Evolutionary conservation across 2,329 filamentous ascomycete genomes (phyloP), one percentile per base, ranked within the genome.

Genomic region (Ampelomyces quisqualis): DNA sequence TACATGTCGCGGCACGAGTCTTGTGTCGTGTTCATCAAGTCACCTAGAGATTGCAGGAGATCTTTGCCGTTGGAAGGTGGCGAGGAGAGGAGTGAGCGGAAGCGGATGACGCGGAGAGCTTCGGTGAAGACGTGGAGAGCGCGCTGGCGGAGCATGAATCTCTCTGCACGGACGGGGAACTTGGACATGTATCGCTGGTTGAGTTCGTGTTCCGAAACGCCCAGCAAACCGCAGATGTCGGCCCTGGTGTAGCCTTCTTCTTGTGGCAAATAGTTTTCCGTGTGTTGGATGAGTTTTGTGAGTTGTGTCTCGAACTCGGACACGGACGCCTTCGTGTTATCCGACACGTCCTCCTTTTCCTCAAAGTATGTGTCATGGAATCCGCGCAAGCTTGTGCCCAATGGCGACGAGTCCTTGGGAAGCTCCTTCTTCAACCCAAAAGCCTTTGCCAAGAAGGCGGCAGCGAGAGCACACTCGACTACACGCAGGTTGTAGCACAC

Each of bases 401-500:
- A 77, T 0, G 93, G 91, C 3, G 86, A 87, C 4, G 84, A 82
- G 67, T 98, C 93, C 40, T 78, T 71, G 13, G 88, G 84, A 1
- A 97, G 80, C 20, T 73, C 68, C 1, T 57, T 56, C 49, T 80
- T 82, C 23, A 85, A 61, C 2, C 73, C 73, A 46, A 82, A 75
- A 27, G 77, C 74, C 55, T 81, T 82, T 27, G 80, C 77, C 2
- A 86, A 69, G 20, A 84, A 77, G 11, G 79, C 73, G 3, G 93
- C 90, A 3, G 93, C 93, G 21, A 98, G 78, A 38, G 86, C 93
- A 73, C 89, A 94, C 71, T 98, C 93, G 24, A 96, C 93, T 1
- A 98, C 93, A 19, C 93, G 86, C 17, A 98, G 80, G 69, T 98
- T 98, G 76, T 97, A 98, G 76, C 91, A 89, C 50, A 94, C 84